These are phyloP conservation scores for Penicillium oxalicum DNA, from an alignment of 2,329 filamentous ascomycete genomes.

Conservation along the genomic window DNA sequence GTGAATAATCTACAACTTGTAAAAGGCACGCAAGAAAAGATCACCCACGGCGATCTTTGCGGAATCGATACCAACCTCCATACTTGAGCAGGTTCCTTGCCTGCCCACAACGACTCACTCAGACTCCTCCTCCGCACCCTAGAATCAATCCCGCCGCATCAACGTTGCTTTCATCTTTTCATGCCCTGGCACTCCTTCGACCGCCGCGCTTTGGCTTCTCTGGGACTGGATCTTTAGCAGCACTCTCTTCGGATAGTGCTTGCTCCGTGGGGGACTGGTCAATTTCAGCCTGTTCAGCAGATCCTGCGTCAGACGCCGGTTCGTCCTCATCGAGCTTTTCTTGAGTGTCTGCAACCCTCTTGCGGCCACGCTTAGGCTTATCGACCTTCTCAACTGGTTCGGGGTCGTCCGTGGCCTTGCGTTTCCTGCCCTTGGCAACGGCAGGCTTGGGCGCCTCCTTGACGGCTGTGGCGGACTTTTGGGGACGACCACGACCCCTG, in stretches of 20 bases:
- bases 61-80: too few relatives aligned
- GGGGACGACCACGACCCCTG: slow-evolving; percentile 20
- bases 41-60: too few relatives aligned
- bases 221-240: background rate
- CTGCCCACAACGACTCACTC: too few relatives aligned
- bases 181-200: background rate
- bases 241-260: background rate
- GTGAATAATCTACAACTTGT: too few relatives aligned
- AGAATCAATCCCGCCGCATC: too few relatives aligned
- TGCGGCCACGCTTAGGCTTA: slow-evolving; percentile 13
- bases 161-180: background rate
- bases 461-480: slow-evolving; percentile 13
- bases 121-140: too few relatives aligned
- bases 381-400: slow-evolving; percentile 14
- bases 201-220: slow-evolving; percentile 10
- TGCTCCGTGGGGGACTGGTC: too few relatives aligned
- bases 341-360: background rate
- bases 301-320: too few relatives aligned
- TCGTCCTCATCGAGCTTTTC: too few relatives aligned
- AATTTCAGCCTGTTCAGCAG: too few relatives aligned
- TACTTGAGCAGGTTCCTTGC: too few relatives aligned
- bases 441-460: slow-evolving; percentile 4
- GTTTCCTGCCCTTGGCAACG: slow-evolving; percentile 12
- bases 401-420: slow-evolving; percentile 13
- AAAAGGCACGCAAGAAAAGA: too few relatives aligned